Evolutionary conservation across 1,139 yeast genomes (phyloP), one percentile per base, ranked within the genome.

Genomic region (Nadsonia starkeyi-henricii): DNA sequence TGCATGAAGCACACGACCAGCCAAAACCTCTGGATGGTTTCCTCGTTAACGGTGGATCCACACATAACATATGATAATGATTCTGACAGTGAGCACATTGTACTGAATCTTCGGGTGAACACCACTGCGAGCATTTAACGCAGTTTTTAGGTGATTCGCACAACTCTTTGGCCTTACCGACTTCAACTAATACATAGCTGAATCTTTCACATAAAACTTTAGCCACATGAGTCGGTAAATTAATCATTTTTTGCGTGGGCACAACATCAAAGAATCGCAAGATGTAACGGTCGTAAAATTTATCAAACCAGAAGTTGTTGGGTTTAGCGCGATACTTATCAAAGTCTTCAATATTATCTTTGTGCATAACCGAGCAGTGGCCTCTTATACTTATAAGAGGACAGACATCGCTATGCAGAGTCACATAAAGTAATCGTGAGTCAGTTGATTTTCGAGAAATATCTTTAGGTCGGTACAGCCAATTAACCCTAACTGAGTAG

Each of bases 401-500:
- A 56, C 96, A 85, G 9, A 78, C 67, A 61, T 86, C 96, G 23
- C 86, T 75, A 60, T 89, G 95, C 81, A 88, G 78, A 0, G 96
- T 84, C 0, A 94, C 91, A 61, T 72, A 86, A 3, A 91, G 67
- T 47, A 84, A 65, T 50, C 98, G 71, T 2, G 96, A 75, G 62
- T 88, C 95, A 4, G 71, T 64, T 1, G 83, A 71, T 41, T 75
- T 72, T 53, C 79, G 75, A 48, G 82, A 79, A 44, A 89, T 81
- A 61, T 88, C 97, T 53, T 93, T 69, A 0, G 96, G 94, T 46
- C 98, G 71, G 61, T 88, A 86, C 61, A 82, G 82, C 97, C 97
- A 89, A 66, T 89, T 93, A 55, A 91, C 79, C 52, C 79, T 80
- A 55, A 86, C 78, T 53, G 68, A 64, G 59, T 70, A 81, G 48